Evolutionary conservation across 2,329 filamentous ascomycete species (phyloP).

Genomic region (Phoma sp.): DNA sequence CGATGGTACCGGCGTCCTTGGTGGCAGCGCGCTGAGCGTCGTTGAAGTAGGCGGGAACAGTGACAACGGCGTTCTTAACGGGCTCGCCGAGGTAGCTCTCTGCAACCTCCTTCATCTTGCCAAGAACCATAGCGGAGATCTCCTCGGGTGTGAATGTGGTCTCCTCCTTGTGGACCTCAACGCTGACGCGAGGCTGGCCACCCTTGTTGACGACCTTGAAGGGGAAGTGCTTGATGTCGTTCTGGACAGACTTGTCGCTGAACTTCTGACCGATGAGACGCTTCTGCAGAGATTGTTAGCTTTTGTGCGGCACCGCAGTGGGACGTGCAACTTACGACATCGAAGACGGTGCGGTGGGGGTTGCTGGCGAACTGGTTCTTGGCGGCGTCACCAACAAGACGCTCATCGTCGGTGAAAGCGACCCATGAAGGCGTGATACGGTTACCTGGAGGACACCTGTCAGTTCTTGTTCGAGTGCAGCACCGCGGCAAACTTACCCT

Average conservation of each 20-base stretch:
- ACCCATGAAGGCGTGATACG: slow-evolving; percentile 73
- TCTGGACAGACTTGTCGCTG: slow-evolving; percentile 74
- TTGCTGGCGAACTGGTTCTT: slow-evolving; percentile 58
- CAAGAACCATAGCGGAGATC: slow-evolving; percentile 75
- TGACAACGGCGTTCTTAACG: slow-evolving; percentile 87
- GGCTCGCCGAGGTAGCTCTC: slow-evolving; percentile 82
- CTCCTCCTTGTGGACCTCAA: slow-evolving; percentile 68
- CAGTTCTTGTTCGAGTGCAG: slow-evolving; percentile 18
- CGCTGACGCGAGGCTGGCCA: slow-evolving; percentile 85
- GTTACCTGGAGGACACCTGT: slow-evolving; percentile 45
- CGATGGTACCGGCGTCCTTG: slow-evolving; percentile 92
- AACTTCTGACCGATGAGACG: slow-evolving; percentile 61
- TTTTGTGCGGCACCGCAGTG: background rate
- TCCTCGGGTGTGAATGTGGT: slow-evolving; percentile 83
- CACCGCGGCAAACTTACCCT: slow-evolving; percentile 37
- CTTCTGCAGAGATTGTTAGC: slow-evolving; percentile 51
- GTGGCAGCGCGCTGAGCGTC: slow-evolving; percentile 96
- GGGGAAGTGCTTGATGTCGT: slow-evolving; percentile 97
- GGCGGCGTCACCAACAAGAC: slow-evolving; percentile 89
- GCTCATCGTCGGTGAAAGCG: slow-evolving; percentile 95
- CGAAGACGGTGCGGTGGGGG: slow-evolving; percentile 57
- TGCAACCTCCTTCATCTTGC: slow-evolving; percentile 78
- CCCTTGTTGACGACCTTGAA: slow-evolving; percentile 91
- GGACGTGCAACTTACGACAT: slow-evolving; percentile 41
- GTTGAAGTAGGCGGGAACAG: slow-evolving; percentile 97